Base-by-base conservation (phyloP, 345 rosid genomes). In the Tarenaya hassleriana region DNA sequence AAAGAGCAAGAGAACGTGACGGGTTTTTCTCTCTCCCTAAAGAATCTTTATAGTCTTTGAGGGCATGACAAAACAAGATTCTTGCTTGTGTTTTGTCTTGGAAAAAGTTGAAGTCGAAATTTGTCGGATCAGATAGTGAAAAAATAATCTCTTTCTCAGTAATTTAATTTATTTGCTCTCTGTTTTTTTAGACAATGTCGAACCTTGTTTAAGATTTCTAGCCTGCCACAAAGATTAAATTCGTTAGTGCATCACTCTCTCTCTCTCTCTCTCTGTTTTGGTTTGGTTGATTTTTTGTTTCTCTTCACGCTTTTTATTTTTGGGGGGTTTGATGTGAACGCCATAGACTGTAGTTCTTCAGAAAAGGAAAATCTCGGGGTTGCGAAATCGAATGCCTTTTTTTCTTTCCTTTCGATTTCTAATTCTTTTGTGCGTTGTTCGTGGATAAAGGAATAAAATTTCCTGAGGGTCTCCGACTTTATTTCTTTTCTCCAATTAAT, bases 301-400 rank as follows among this genome's bases (percentile, higher is more conserved):
- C n/a, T 35, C n/a, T 43, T 35, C 17, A 31, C 8, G n/a, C n/a
- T n/a, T 61, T 52, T 29, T 33, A 19, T 17, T 56, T 38, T 38
- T n/a, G n/a, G n/a, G 42, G 10, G 59, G 27, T 61, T 17, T 18
- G 16, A 60, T 20, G 42, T 5, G 52, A 61, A 52, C n/a, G 34
- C 52, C 38, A 40, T 38, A 40, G 49, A 62, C 50, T 54, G 61
- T 62, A 47, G 56, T 63, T 63, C 61, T 63, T 55, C 20, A 55
- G 56, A 55, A n/a, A n/a, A n/a, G n/a, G n/a, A n/a, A n/a, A n/a
- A n/a, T n/a, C n/a, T n/a, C n/a, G n/a, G n/a, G n/a, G n/a, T 47
- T 55, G 18, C 27, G 37, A 38, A 53, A 45, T 38, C 46, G 45
- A 7, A n/a, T 35, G 8, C 16, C 18, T 40, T 31, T 54, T 18